Evolutionary conservation across 371 early-diverging fungal genomes (phyloP).

Genomic region (Conidiobolus coronatus): DNA sequence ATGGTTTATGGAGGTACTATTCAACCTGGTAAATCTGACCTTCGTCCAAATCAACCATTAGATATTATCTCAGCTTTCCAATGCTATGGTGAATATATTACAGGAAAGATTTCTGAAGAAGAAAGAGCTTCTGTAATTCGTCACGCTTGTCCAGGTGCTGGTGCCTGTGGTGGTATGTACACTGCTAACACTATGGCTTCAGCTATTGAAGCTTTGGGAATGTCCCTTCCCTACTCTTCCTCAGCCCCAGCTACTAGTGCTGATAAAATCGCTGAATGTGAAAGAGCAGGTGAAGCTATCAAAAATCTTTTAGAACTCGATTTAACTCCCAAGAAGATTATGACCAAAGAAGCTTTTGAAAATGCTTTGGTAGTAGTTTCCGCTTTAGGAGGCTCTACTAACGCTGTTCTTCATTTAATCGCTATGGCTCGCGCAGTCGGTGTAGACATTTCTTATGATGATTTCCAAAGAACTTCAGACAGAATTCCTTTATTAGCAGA

Average conservation of each 20-base stretch:
- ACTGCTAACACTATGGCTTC: constrained; percentile 96
- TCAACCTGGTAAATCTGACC: constrained; percentile 37
- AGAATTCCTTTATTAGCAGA: constrained; percentile 84
- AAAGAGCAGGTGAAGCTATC: constrained; percentile 57
- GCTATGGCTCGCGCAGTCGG: constrained; percentile 74
- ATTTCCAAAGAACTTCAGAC: constrained; percentile 77
- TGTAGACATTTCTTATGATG: constrained; percentile 62
- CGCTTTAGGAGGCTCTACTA: constrained; percentile 87
- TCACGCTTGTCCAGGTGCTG: constrained; percentile 86
- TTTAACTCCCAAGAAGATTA: constrained; percentile 78
- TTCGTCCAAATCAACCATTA: constrained; percentile 31
- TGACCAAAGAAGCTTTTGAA: constrained; percentile 81
- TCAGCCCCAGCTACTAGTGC: constrained; percentile 74
- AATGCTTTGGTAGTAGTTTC: constrained; percentile 81
- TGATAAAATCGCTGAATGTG: constrained; percentile 70
- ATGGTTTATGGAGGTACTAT: constrained; percentile 91
- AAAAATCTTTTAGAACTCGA: constrained; percentile 63
- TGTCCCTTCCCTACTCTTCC: constrained; percentile 83
- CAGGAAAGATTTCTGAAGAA: constrained; percentile 69
- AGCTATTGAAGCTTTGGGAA: constrained; percentile 90
- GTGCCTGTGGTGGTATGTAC: constrained; percentile 96
- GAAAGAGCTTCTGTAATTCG: constrained; percentile 66
- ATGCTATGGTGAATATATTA: constrained; percentile 73
- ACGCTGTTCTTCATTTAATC: constrained; percentile 87
- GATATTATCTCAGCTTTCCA: constrained; percentile 94